Percentiles rank a stretch among this genome's conserved stretches.
phyloP scores from a whole-genome alignment of 129 eudicot species.

The Arctium lappa region DNA sequence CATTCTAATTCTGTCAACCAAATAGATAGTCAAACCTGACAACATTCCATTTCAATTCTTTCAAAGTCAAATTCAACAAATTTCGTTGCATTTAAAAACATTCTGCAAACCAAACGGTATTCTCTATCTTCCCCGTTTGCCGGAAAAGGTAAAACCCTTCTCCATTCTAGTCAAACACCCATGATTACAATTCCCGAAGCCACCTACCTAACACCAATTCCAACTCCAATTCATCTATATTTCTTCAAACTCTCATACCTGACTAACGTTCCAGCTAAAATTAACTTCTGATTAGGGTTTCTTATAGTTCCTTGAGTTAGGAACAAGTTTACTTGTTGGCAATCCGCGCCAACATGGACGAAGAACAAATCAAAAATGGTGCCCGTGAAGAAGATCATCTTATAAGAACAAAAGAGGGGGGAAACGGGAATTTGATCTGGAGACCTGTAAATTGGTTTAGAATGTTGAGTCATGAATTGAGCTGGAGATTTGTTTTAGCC shows the following conservation, averaged over 20 bases:
- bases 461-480: conserved; percentile 63
- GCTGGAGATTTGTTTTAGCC: conserved; percentile 76
- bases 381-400: conserved; percentile 31
- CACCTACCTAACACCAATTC: conserved; percentile 1
- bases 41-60: too few species aligned
- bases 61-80: too few species aligned
- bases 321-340: not conserved
- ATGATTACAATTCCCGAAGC: not conserved
- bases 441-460: conserved; percentile 55
- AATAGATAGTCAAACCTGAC: too few species aligned
- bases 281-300: conserved; percentile 1
- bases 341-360: conserved; percentile 28
- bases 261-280: not conserved
- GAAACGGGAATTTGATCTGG: conserved; percentile 30
- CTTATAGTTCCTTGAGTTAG: not conserved
- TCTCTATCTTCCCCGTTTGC: not conserved
- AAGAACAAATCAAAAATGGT: conserved; percentile 26
- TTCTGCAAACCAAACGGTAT: too few species aligned
- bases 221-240: not conserved
- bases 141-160: conserved; percentile 9
- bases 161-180: conserved; percentile 5
- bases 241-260: not conserved
- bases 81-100: too few species aligned
- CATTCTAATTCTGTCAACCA: too few species aligned
- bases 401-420: conserved; percentile 29